Base-by-base conservation (phyloP, 2,329 filamentous ascomycete species). In the Aspergillus pseudoglaucus region DNA sequence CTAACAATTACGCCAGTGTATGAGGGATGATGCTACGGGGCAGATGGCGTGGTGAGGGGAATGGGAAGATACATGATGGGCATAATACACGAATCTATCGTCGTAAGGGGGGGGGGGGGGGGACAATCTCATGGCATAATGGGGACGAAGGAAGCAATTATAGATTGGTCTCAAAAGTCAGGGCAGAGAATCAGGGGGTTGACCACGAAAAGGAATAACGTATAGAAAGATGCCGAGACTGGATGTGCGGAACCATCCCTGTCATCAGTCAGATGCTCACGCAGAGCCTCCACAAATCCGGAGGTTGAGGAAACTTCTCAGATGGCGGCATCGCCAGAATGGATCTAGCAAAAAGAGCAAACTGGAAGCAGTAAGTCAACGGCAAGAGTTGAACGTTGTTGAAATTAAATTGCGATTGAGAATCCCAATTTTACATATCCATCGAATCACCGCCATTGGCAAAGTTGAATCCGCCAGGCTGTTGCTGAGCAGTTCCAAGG, bases 401-500 rank as follows among this genome's bases (percentile, higher is more conserved):
- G 41, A 52, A 50, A 47, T 47, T 49, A 47, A 48, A 46, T 53
- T 56, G 49, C 47, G 46, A 41, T 46, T 45, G 47, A 47, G 18
- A 12, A 50, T 41, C 45, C 50, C 47, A 35, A 30, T 70, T 18
- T 80, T 79, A 85, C 82, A 85, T 88, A 64, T 87, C 84, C 83
- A 87, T 87, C 37, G 81, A 82, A 63, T 87, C 84, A 56, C 77
- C 80, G 53, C 81, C 82, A 63, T 83, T 77, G 68, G 88, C 88
- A 69, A 98, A 98, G 82, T 88, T 95, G 82, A 97, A 98, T 66
- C 87, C 87, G 58, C 87, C 85, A 25, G 67, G 61, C 61, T 85
- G 81, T 65, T 88, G 84, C 61, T 82, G 77, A 65, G 80, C 83
- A 61, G 70, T 74, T 60, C 69, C 77, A 62, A 69, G 84, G 75